Evolutionary conservation across 1,284 basidiomycete genomes (phyloP).

Genomic region (Lentinula novae-zelandiae): DNA sequence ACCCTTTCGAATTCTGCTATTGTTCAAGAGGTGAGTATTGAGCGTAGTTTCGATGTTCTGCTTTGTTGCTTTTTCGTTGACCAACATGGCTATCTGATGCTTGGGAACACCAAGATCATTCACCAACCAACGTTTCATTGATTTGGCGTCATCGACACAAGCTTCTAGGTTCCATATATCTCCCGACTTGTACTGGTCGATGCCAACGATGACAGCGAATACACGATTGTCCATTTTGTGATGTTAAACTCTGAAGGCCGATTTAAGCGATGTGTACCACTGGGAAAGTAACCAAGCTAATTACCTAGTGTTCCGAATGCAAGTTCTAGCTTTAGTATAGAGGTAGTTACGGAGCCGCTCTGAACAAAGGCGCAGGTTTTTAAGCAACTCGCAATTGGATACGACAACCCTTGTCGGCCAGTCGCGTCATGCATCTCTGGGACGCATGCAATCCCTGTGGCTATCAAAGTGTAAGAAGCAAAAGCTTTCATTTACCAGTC

Average conservation of each 20-base stretch:
- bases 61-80: conserved; percentile 57
- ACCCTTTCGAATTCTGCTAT: conserved; percentile 50
- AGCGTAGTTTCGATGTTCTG: conserved; percentile 54
- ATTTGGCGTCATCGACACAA: conserved; percentile 57
- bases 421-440: not conserved
- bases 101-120: conserved; percentile 53
- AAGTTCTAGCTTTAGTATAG: not conserved
- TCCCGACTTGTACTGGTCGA: conserved; percentile 36
- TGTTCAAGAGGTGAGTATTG: conserved; percentile 55
- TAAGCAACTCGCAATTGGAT: not conserved
- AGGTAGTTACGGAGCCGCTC: not conserved
- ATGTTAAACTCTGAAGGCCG: not conserved
- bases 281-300: not conserved
- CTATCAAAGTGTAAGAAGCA: not conserved
- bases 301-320: not conserved
- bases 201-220: conserved; percentile 61
- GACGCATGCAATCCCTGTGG: not conserved
- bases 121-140: conserved; percentile 50
- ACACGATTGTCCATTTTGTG: conserved; percentile 41
- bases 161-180: conserved; percentile 61
- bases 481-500: not conserved
- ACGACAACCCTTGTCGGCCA: not conserved
- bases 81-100: conserved; percentile 52
- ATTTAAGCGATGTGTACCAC: not conserved
- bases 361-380: not conserved